Conservation (phyloP, 805 yeast genomes). For the Metschnikowia koreensis region DNA sequence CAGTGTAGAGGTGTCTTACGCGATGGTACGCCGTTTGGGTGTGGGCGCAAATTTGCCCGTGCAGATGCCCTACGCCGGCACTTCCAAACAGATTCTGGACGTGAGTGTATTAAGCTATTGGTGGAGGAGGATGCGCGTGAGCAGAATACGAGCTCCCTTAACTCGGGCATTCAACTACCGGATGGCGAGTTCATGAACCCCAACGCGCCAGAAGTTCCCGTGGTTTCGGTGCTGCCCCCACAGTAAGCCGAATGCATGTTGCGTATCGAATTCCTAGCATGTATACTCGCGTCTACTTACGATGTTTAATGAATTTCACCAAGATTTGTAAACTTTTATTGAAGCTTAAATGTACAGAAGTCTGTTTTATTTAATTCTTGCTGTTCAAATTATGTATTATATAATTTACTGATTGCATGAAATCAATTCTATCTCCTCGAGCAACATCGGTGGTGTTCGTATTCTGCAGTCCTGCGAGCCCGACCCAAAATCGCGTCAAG, state of each 20-base stretch:
- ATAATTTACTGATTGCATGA: too few relatives aligned
- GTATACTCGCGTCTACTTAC: background rate
- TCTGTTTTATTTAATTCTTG: too few relatives aligned
- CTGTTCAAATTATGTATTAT: too few relatives aligned
- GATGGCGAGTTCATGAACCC: constrained; percentile 20
- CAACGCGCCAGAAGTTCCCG: constrained; percentile 23
- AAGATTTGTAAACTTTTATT: too few relatives aligned
- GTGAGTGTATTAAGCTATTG: constrained; percentile 39
- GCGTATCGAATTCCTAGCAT: background rate
- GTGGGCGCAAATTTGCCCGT: constrained; percentile 46
- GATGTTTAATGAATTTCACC: too few relatives aligned
- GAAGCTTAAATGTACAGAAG: too few relatives aligned
- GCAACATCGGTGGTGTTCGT: background rate
- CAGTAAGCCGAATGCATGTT: constrained; percentile 12
- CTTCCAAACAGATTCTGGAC: constrained; percentile 48
- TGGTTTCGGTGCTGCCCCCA: constrained; percentile 42
- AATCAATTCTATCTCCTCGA: too few relatives aligned
- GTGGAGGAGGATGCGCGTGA: constrained; percentile 42
- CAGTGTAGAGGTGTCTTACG: constrained; percentile 66
- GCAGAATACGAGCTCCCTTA: constrained; percentile 9
- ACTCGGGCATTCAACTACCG: constrained; percentile 20
- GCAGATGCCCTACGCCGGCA: constrained; percentile 47
- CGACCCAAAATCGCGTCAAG: background rate
- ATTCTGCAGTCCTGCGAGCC: background rate
- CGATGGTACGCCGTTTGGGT: constrained; percentile 47